These are phyloP conservation scores for Mayamaea pseudoterrestris DNA, from an alignment of 108 stramenopile species.

Conservation along the genomic window DNA sequence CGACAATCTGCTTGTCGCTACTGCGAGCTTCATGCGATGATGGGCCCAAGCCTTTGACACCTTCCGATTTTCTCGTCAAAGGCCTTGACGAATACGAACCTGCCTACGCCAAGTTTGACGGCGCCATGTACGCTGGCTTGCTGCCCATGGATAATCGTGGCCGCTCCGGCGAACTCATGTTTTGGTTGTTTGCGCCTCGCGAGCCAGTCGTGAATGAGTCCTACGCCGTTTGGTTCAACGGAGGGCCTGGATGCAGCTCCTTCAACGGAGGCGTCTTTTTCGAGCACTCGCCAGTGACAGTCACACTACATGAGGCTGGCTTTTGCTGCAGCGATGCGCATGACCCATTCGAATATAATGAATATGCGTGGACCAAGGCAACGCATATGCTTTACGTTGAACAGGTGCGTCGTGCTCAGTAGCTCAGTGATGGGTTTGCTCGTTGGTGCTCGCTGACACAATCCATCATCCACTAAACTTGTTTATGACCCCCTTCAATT, in stretches of 20 bases:
- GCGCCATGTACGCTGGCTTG: slow-evolving; percentile 33
- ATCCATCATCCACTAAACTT: slow-evolving; percentile 28
- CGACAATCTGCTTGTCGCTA: too few relatives aligned
- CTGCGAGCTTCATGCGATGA: too few relatives aligned
- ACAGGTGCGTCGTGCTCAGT: slow-evolving; percentile 14
- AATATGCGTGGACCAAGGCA: slow-evolving; percentile 29
- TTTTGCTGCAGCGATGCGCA: slow-evolving; percentile 10
- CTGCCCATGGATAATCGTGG: slow-evolving; percentile 18
- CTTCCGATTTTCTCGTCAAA: slow-evolving; percentile 19
- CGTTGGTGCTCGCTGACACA: slow-evolving; percentile 6
- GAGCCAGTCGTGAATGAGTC: not conserved
- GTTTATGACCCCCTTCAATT: slow-evolving; percentile 57
- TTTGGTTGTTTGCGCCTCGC: slow-evolving; percentile 24
- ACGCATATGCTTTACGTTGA: slow-evolving; percentile 9
- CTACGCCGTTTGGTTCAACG: slow-evolving; percentile 8
- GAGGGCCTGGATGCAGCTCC: slow-evolving; percentile 50
- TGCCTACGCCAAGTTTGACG: slow-evolving; percentile 23
- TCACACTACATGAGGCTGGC: slow-evolving; percentile 11
- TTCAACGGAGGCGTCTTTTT: slow-evolving; percentile 33
- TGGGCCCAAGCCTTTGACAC: too few relatives aligned
- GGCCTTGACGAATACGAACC: slow-evolving; percentile 30
- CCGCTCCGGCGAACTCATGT: slow-evolving; percentile 18
- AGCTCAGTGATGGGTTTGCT: slow-evolving; percentile 16
- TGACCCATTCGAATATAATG: not conserved
- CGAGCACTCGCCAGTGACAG: slow-evolving; percentile 21